Percentiles rank a stretch among this genome's conserved stretches.
phyloP scores from a whole-genome alignment of 1,139 yeast genomes.

The Kodamaea alishanica region DNA sequence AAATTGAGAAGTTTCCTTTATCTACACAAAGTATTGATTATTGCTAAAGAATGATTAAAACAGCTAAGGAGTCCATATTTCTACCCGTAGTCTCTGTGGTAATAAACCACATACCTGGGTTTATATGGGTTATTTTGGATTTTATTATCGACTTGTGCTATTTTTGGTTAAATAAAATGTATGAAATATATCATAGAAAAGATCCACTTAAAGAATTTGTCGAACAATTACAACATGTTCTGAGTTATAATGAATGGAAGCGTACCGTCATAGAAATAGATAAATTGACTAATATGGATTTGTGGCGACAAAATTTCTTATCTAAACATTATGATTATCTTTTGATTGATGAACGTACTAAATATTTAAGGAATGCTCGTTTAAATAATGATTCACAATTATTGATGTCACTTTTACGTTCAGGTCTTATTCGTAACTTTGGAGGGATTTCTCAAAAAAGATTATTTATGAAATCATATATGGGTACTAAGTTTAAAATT shows the following conservation, averaged over 20 bases:
- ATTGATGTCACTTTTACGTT: constrained; percentile 68
- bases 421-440: constrained; percentile 83
- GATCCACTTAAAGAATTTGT: constrained; percentile 41
- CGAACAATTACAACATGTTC: constrained; percentile 38
- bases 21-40: constrained; percentile 2
- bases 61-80: constrained; percentile 3
- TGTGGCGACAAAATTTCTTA: constrained; percentile 84
- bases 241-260: constrained; percentile 61
- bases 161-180: constrained; percentile 54
- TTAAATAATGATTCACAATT: constrained; percentile 51
- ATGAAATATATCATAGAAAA: constrained; percentile 34
- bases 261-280: constrained; percentile 58
- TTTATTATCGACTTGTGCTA: constrained; percentile 54
- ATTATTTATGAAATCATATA: constrained; percentile 73
- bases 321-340: constrained; percentile 82
- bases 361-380: constrained; percentile 61
- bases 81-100: constrained; percentile 26
- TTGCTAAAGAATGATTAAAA: constrained; percentile 1
- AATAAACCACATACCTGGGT: constrained; percentile 54
- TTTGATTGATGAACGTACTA: constrained; percentile 70
- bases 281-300: constrained; percentile 61
- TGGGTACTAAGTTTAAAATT: constrained; percentile 84
- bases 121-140: constrained; percentile 59
- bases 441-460: constrained; percentile 86
- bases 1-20: constrained; percentile 3